Evolutionary conservation across 495 filamentous ascomycete species (phyloP).

Genomic region (Baudoinia panamericana): DNA sequence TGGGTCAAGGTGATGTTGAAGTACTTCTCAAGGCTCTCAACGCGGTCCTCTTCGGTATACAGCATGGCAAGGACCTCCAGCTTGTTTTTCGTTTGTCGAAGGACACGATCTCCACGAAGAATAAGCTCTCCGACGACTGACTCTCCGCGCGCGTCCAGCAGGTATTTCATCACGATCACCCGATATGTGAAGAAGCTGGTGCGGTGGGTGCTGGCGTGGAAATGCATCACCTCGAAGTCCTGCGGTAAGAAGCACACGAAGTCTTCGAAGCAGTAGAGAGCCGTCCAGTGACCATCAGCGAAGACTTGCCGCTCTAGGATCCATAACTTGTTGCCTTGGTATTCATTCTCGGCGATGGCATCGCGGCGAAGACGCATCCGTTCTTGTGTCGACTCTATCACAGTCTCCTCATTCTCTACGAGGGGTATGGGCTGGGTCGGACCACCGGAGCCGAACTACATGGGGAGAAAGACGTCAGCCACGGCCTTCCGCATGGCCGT

Average conservation of each 20-base stretch:
- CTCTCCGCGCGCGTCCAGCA: conserved; percentile 30
- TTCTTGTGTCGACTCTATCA: neutral
- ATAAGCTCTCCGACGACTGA: conserved; percentile 46
- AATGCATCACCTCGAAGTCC: conserved; percentile 56
- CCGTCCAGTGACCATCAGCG: conserved; percentile 36
- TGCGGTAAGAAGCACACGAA: conserved; percentile 44
- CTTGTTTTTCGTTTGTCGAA: conserved; percentile 43
- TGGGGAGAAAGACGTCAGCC: neutral
- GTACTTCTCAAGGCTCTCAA: conserved; percentile 21
- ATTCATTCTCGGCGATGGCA: conserved; percentile 34
- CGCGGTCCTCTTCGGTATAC: conserved; percentile 21
- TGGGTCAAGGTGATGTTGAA: conserved; percentile 22
- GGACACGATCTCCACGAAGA: conserved; percentile 41
- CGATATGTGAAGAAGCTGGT: conserved; percentile 37
- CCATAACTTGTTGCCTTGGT: conserved; percentile 40
- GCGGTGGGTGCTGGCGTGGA: conserved; percentile 35
- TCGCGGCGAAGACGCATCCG: conserved; percentile 4
- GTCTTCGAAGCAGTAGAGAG: conserved; percentile 45
- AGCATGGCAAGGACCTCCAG: conserved; percentile 19
- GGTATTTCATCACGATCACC: conserved; percentile 43
- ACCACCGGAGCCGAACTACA: conserved; percentile 51
- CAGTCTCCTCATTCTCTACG: conserved; percentile 17
- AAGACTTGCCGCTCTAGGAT: conserved; percentile 47
- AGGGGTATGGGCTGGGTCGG: conserved; percentile 43
- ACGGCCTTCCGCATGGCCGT: too few species aligned